Base-by-base conservation (phyloP, 345 rosid species). In the Gossypium bickii region DNA sequence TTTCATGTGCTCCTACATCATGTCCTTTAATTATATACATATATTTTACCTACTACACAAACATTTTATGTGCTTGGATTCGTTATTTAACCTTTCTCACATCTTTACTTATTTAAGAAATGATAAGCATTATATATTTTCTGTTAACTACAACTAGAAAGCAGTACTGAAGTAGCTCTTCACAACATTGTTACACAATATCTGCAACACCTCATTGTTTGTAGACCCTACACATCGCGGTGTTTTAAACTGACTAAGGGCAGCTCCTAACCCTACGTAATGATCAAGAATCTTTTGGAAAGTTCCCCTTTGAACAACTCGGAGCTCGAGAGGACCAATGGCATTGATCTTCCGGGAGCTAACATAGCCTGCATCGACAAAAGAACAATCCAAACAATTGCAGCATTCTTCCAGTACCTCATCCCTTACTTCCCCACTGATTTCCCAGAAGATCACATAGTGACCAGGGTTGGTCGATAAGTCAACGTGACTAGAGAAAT, bases 401-500 rank as follows among this genome's bases (percentile, higher is more conserved):
- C 97, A 93, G 24, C 98, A 91, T 70, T 92, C 94, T 70, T 82
- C 71, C 65, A 93, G 77, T 57, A 84, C 90, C 25, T 85, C 90
- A 8, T 78, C 90, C 2, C 79, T 79, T 11, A 90, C 84, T 44
- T 89, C 94, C 0, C 93, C 92, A 4, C 79, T 86, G 2, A 96
- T 79, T 72, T 96, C 99, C 97, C 96, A 88, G 81, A 86, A 92
- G 38, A 96, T 92, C 24, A 89, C 92, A 16, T 96, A 96, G 75
- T 87, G 98, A 15, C 97, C 98, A 1, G 99, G 99, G 17, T 93
- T 92, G 15, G 83, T 82, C 1, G 94, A 81, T 7, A 85, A 16
- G 53, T 96, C 99, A 1, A 78, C 89, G 7, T 82, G 84, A 79
- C 99, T 93, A 9, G 96, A 87, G 87, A 89, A 95, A 77, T 96